Base-by-base conservation (phyloP, 208 protist species). In the Trypanosoma platydactyli region DNA sequence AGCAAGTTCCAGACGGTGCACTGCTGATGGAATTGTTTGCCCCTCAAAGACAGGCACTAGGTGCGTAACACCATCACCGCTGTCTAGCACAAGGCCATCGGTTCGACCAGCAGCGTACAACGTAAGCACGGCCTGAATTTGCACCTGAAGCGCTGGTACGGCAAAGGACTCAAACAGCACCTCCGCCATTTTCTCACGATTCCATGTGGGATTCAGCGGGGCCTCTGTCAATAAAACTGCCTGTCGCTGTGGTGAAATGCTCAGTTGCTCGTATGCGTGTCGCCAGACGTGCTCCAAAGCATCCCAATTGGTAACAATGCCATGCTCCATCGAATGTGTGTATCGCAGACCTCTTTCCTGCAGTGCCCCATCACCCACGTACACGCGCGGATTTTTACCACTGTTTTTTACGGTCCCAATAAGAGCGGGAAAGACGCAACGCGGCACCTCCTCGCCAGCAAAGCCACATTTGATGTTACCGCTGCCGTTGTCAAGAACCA, bases 281-380 rank as follows among this genome's bases (percentile, higher is more conserved):
- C 98, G 87, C 98, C 97, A 99, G 59, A 98, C 94, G 70, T 94
- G 97, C 85, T 99, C 94, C 92, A 99, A 98, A 66, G 98, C 95
- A 64, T 99, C 97, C 98, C 97, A 99, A 84, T 99, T 98, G 55
- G 87, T 97, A 20, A 99, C 94, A 59, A 98, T 97, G 41, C 97
- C 95, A 65, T 97, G 91, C 76, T 96, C 91, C 50, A 98, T 98
- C 51, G 96, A 94, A 66, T 98, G 96, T 64, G 91, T 88, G 27
- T 98, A 79, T 18, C 80, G 82, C 22, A 98, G 83, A 64, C 95
- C 94, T 58, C 92, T 74, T 72, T 97, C 95, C 56, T 78, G 76
- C 73, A 98, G 92, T 7, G 95, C 96, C 68, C 98, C 96, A 48
- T 98, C 93, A 30, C 95, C 95, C 45, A 98, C 81, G 63, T 94